These are phyloP conservation scores for Pyrenochaeta sp. DNA, from an alignment of 2,329 filamentous ascomycete species.

Conservation along the genomic window DNA sequence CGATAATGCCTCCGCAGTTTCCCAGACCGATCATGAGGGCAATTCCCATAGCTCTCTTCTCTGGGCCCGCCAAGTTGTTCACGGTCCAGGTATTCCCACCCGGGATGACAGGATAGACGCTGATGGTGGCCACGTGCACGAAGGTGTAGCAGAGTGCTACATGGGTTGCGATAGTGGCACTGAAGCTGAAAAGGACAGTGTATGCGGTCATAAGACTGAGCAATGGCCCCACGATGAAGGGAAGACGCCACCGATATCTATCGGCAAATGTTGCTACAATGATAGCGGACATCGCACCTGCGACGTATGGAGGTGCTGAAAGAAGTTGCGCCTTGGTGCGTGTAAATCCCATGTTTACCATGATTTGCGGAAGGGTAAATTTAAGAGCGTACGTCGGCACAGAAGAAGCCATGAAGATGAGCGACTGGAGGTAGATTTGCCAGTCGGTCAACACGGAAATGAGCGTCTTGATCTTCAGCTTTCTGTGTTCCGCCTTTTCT, in stretches of 20 bases:
- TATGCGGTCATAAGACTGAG: conserved; percentile 48
- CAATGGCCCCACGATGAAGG: conserved; percentile 25
- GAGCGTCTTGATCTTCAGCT: too few species aligned
- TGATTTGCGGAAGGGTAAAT: conserved; percentile 25
- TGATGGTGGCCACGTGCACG: conserved; percentile 51
- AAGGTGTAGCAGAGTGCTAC: conserved; percentile 54
- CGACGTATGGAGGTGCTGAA: conserved; percentile 31
- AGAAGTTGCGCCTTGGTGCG: conserved; percentile 33
- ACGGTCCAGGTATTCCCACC: conserved; percentile 33
- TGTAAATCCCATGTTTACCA: conserved; percentile 30
- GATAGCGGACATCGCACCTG: conserved; percentile 28
- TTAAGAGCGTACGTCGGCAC: conserved; percentile 48
- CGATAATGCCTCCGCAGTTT: conserved; percentile 36
- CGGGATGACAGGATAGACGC: conserved; percentile 35
- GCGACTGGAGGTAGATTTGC: conserved; percentile 55
- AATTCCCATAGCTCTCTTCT: conserved; percentile 35
- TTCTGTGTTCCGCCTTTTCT: too few species aligned
- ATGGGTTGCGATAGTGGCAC: conserved; percentile 48
- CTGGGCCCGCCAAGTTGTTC: conserved; percentile 32
- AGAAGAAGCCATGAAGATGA: conserved; percentile 44
- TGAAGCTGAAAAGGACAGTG: conserved; percentile 50
- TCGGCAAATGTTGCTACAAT: conserved; percentile 25
- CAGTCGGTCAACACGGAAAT: too few species aligned
- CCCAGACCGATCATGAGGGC: conserved; percentile 34
- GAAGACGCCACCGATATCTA: conserved; percentile 28